Evolutionary conservation across 169 alveolate genomes (phyloP).

Genomic region (Plasmodium sp.): DNA sequence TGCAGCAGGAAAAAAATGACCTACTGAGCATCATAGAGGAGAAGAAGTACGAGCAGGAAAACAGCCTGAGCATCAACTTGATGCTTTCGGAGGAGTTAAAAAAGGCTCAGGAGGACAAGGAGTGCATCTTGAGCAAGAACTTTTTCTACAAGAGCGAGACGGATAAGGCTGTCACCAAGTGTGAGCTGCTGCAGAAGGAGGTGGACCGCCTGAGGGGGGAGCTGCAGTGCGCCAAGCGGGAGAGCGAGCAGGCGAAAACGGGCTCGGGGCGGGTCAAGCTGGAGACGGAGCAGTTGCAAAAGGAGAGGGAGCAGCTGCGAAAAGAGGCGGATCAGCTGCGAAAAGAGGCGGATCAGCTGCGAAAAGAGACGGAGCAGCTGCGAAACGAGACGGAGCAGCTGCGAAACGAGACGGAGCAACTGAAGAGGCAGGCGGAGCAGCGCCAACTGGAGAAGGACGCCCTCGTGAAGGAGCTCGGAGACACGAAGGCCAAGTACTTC

Average conservation of each 20-base stretch:
- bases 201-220: conserved; percentile 6
- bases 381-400: conserved; percentile 8
- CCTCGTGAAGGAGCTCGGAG: conserved; percentile 44
- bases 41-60: conserved; percentile 47
- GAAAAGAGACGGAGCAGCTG: neutral
- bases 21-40: conserved; percentile 34
- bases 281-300: neutral
- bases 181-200: conserved; percentile 8
- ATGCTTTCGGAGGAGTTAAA: conserved; percentile 52
- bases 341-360: conserved; percentile 30
- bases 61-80: conserved; percentile 13
- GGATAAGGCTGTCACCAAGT: conserved; percentile 4
- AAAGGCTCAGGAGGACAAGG: conserved; percentile 35
- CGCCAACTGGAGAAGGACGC: conserved; percentile 16
- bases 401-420: conserved; percentile 12
- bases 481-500: conserved; percentile 64
- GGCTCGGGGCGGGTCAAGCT: neutral
- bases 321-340: neutral
- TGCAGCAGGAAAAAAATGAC: conserved; percentile 53
- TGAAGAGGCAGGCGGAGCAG: conserved; percentile 16
- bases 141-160: conserved; percentile 17
- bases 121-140: neutral
- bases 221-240: neutral
- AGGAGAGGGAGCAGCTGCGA: too few species aligned
- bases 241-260: neutral